Percentiles rank a stretch among this genome's conserved stretches.
Evolutionary conservation across 1,139 yeast species (phyloP).

Genomic region (Scheffersomyces quercinus): DNA sequence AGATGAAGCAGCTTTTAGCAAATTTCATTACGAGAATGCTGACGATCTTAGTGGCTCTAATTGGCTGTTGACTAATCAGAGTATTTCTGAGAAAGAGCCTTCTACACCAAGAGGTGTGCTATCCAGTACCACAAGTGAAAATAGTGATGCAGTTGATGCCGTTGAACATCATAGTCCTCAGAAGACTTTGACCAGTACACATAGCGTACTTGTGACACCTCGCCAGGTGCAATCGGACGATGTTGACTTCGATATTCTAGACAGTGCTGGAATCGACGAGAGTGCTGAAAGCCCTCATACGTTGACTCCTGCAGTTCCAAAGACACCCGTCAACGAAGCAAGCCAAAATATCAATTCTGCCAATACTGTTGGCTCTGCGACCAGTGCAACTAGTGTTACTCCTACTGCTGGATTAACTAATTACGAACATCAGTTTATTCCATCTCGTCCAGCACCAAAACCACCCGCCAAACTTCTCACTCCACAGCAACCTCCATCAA

Average conservation of each 20-base stretch:
- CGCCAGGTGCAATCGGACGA: not conserved
- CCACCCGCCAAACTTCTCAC: conserved; percentile 32
- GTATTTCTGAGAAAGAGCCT: conserved; percentile 13
- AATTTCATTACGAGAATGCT: conserved; percentile 49
- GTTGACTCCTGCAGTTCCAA: conserved; percentile 11
- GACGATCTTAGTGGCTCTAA: conserved; percentile 17
- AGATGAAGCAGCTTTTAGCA: conserved; percentile 74
- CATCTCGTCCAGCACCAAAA: conserved; percentile 70
- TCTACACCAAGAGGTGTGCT: conserved; percentile 26
- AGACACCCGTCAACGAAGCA: not conserved
- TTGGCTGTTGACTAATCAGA: not conserved
- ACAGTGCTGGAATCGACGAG: not conserved
- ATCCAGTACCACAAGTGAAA: too few relatives aligned
- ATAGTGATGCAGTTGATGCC: too few relatives aligned
- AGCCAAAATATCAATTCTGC: too few relatives aligned
- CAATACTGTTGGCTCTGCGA: too few relatives aligned
- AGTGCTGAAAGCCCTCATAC: too few relatives aligned
- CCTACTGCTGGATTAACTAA: conserved; percentile 16
- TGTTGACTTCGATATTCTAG: conserved; percentile 3
- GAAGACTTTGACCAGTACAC: not conserved
- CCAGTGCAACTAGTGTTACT: conserved; percentile 5
- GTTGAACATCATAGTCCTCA: conserved; percentile 5
- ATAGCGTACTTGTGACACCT: not conserved
- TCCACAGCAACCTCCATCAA: conserved; percentile 7
- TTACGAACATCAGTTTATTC: conserved; percentile 53